These are phyloP conservation scores for Pythium graminicola DNA, from an alignment of 352 stramenopile genomes.

Conservation along the genomic window DNA sequence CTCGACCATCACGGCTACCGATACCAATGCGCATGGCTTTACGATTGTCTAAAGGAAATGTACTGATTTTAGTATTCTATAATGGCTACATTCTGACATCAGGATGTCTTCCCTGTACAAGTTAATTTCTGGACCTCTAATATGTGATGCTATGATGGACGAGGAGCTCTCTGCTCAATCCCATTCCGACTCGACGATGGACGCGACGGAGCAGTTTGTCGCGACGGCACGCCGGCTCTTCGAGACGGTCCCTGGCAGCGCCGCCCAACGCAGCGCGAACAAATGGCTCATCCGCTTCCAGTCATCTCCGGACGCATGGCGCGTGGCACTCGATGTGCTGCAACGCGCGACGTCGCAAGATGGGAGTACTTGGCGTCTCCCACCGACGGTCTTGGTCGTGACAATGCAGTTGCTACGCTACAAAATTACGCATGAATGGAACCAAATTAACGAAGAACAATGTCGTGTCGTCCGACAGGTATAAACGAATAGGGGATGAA, in stretches of 20 bases:
- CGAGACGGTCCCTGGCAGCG: slow-evolving; percentile 46
- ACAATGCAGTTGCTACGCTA: slow-evolving; percentile 64
- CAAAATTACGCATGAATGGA: slow-evolving; percentile 57
- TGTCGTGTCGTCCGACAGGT: slow-evolving; percentile 42
- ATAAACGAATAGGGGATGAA: not conserved
- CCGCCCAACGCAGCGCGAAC: slow-evolving; percentile 50
- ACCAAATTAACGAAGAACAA: slow-evolving; percentile 27
- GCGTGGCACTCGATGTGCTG: slow-evolving; percentile 48
- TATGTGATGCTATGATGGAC: not conserved
- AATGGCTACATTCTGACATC: slow-evolving; percentile 4
- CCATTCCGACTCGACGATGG: slow-evolving; percentile 1
- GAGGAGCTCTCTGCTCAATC: not conserved
- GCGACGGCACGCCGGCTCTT: slow-evolving; percentile 59
- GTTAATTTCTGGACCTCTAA: too few relatives aligned
- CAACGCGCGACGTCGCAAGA: slow-evolving; percentile 22
- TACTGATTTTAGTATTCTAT: not conserved
- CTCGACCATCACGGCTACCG: slow-evolving; percentile 36
- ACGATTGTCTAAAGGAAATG: slow-evolving; percentile 40
- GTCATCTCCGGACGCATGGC: slow-evolving; percentile 46
- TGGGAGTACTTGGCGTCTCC: slow-evolving; percentile 4
- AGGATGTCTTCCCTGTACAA: too few relatives aligned
- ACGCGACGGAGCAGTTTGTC: slow-evolving; percentile 40
- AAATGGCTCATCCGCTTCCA: slow-evolving; percentile 67
- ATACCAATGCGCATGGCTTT: slow-evolving; percentile 62
- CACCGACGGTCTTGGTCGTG: slow-evolving; percentile 42